These are phyloP conservation scores for Astrothelium macrocarpum DNA, from an alignment of 495 filamentous ascomycete species.

Conservation along the genomic window DNA sequence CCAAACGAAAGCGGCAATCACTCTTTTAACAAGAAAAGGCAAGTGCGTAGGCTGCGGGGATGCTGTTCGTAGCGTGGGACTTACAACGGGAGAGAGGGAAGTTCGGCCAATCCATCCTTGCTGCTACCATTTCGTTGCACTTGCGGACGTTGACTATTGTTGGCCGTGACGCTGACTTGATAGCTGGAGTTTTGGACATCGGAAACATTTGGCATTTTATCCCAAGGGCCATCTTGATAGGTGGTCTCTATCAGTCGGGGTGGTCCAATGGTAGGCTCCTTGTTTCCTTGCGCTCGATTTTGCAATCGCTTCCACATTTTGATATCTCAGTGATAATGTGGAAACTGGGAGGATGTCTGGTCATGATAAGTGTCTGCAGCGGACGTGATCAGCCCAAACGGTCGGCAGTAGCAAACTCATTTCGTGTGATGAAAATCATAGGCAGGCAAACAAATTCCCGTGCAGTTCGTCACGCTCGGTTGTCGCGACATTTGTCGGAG, in stretches of 20 bases:
- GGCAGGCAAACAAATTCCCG: not conserved
- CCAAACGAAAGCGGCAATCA: not conserved
- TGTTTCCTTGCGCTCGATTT: not conserved
- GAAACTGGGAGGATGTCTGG: not conserved
- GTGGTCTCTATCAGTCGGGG: not conserved
- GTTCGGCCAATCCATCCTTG: slow-evolving; percentile 2
- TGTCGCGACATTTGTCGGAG: not conserved
- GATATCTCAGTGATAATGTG: not conserved
- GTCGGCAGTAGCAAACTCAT: not conserved
- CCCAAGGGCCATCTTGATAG: slow-evolving; percentile 2
- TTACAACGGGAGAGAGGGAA: not conserved
- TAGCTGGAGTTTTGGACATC: slow-evolving; percentile 2
- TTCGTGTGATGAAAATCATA: not conserved
- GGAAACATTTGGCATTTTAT: not conserved
- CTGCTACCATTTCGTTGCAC: slow-evolving; percentile 4
- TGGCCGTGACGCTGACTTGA: not conserved
- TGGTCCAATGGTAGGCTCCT: not conserved
- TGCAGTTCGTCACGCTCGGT: not conserved
- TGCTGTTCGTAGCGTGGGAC: not conserved
- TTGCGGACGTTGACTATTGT: not conserved
- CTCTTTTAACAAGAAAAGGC: not conserved
- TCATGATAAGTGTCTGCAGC: not conserved
- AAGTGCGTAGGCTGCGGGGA: not conserved
- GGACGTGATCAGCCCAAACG: not conserved
- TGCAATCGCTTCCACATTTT: not conserved